phyloP scores from a whole-genome alignment of 805 yeast genomes.

The Wickerhamiella hasegawae region DNA sequence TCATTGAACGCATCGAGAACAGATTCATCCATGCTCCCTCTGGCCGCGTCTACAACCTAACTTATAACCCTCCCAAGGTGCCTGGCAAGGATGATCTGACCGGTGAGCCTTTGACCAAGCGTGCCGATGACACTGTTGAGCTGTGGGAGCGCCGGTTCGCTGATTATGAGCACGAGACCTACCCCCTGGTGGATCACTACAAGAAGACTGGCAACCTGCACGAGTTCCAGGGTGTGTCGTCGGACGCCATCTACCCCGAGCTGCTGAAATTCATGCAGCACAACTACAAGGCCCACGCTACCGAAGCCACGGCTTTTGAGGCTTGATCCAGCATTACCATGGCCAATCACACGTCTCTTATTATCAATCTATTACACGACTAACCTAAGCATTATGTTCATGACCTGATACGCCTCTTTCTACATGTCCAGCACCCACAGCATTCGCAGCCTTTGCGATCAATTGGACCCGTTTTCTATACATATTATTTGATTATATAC shows the following conservation, averaged over 20 bases:
- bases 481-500: too few relatives aligned
- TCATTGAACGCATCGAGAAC: constrained; percentile 64
- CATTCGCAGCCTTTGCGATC: too few relatives aligned
- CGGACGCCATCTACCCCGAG: constrained; percentile 72
- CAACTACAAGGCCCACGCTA: too few relatives aligned
- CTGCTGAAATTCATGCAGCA: too few relatives aligned
- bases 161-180: constrained; percentile 40
- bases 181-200: constrained; percentile 55
- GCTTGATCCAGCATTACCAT: too few relatives aligned
- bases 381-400: too few relatives aligned
- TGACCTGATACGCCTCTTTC: too few relatives aligned
- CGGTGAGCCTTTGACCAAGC: constrained; percentile 67
- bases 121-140: constrained; percentile 70
- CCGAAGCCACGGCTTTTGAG: too few relatives aligned
- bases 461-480: too few relatives aligned
- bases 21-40: constrained; percentile 74
- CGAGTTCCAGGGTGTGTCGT: constrained; percentile 57
- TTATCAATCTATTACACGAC: too few relatives aligned
- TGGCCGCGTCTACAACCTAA: constrained; percentile 73
- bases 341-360: too few relatives aligned
- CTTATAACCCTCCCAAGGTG: constrained; percentile 77
- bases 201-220: constrained; percentile 31
- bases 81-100: constrained; percentile 77
- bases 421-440: too few relatives aligned
- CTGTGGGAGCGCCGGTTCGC: constrained; percentile 54